phyloP scores from a whole-genome alignment of 257 asterid species.

The Prunella vulgaris region DNA sequence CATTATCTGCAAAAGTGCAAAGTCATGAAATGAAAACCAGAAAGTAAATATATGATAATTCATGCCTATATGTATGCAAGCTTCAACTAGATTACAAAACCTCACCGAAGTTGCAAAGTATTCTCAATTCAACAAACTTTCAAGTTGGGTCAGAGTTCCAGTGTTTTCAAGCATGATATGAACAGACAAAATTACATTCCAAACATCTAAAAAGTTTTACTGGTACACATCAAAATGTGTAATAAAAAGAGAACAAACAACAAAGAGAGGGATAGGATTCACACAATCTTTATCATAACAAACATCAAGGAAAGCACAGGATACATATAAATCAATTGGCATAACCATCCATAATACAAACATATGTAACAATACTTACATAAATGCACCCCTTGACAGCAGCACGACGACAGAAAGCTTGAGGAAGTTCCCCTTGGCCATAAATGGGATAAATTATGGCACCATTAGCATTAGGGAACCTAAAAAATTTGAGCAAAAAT shows the following conservation, averaged over 20 bases:
- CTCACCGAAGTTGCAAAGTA: background rate
- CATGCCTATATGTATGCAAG: background rate
- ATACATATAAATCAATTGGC: background rate
- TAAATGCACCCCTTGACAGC: slow-evolving; percentile 92
- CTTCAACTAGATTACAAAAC: background rate
- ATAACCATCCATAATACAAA: slow-evolving; percentile 17
- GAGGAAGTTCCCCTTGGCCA: slow-evolving; percentile 94
- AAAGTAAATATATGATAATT: background rate
- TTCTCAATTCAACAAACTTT: background rate
- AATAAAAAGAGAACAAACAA: background rate
- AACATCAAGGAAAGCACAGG: slow-evolving; percentile 7
- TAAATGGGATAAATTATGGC: slow-evolving; percentile 88
- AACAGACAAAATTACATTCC: background rate
- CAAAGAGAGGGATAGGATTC: background rate
- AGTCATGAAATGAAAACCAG: background rate
- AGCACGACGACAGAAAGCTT: slow-evolving; percentile 97
- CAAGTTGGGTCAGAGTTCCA: background rate
- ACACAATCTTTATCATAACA: slow-evolving; percentile 2
- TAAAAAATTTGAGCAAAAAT: slow-evolving; percentile 23
- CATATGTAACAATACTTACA: slow-evolving; percentile 42
- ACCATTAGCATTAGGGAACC: slow-evolving; percentile 88
- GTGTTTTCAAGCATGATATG: background rate
- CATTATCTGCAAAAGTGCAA: slow-evolving; percentile 6
- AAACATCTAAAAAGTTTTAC: background rate
- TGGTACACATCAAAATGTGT: background rate